Evolutionary conservation across 31 red algal genomes (phyloP).

Genomic region (Porphyra umbilicalis): DNA sequence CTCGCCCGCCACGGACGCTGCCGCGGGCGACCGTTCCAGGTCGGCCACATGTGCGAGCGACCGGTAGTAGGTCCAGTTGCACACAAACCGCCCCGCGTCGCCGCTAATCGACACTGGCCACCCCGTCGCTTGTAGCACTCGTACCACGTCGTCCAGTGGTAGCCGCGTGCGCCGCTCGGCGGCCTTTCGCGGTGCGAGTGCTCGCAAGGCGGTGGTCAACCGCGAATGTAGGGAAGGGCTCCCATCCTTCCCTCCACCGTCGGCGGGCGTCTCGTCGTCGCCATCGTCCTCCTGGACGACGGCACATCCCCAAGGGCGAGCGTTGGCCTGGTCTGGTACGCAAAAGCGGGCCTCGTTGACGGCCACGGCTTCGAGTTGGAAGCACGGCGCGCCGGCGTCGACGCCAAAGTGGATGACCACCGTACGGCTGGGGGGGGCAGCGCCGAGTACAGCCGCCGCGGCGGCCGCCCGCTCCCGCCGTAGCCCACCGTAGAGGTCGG

Average conservation of each 20-base stretch:
- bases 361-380: conserved; percentile 62
- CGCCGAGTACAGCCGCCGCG: not conserved
- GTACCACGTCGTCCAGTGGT: not conserved
- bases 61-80: conserved; percentile 87
- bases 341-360: conserved; percentile 75
- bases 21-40: not conserved
- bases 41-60: conserved; percentile 20
- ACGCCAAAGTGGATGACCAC: conserved; percentile 74
- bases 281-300: not conserved
- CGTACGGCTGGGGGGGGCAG: not conserved
- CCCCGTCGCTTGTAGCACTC: not conserved
- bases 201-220: no score
- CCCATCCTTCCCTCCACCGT: no score
- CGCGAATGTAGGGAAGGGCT: no score
- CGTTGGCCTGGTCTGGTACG: conserved; percentile 57
- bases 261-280: not conserved
- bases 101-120: conserved; percentile 16
- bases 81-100: conserved; percentile 83
- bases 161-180: not conserved
- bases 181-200: no score
- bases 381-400: conserved; percentile 47
- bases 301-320: conserved; percentile 4
- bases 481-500: not conserved
- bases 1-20: no score
- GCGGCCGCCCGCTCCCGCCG: not conserved